Conservation (phyloP, 2,329 filamentous ascomycete genomes). For the Cercospora sp. region DNA sequence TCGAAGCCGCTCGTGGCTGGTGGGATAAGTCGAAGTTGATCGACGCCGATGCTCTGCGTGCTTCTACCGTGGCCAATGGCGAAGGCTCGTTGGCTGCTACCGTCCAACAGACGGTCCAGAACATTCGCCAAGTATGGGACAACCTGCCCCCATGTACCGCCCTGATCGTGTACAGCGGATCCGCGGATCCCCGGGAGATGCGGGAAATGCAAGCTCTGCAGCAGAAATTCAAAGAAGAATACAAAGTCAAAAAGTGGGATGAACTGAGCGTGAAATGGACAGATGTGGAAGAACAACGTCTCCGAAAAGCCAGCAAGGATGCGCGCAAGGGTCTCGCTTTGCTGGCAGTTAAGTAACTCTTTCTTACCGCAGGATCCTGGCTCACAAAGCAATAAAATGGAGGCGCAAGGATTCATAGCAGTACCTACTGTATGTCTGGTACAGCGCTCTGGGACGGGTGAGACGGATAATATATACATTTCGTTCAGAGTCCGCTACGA, state of each 20-base stretch:
- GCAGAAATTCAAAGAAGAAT: conserved; percentile 58
- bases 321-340: conserved; percentile 62
- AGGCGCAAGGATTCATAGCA: not conserved
- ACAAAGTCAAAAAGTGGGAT: conserved; percentile 62
- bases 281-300: conserved; percentile 61
- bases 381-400: not conserved
- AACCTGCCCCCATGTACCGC: conserved; percentile 60
- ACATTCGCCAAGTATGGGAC: conserved; percentile 56
- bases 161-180: conserved; percentile 65
- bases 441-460: not conserved
- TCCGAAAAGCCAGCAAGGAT: conserved; percentile 56
- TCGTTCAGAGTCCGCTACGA: not conserved
- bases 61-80: conserved; percentile 22
- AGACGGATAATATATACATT: conserved; percentile 3
- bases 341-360: conserved; percentile 55
- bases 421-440: not conserved
- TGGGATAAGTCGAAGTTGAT: conserved; percentile 53
- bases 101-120: conserved; percentile 52
- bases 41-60: conserved; percentile 41
- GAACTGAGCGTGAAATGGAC: conserved; percentile 64
- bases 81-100: conserved; percentile 44
- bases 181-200: conserved; percentile 60
- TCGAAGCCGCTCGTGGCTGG: conserved; percentile 62
- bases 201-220: conserved; percentile 58
- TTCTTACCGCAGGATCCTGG: not conserved